Base-by-base conservation (phyloP, 441 rosid genomes). In the Arabidopsis lyrata region DNA sequence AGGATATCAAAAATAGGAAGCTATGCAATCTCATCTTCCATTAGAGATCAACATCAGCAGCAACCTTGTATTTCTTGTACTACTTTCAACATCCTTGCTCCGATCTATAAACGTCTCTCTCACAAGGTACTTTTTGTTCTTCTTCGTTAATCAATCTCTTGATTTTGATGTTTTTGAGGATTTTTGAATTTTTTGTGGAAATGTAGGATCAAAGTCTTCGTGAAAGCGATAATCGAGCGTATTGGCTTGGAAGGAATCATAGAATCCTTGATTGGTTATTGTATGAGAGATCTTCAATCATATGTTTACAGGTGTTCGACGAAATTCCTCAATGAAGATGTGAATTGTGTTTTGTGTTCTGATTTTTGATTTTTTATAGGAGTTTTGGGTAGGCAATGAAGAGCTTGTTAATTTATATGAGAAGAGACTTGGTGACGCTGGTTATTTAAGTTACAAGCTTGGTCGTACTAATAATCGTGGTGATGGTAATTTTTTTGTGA, bases 21-120 rank as follows among this genome's bases (percentile, higher is more conserved):
- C 80, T 93, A 88, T 61, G 97, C 98, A 20, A 93, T 93, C 57
- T 80, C 97, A 0, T 90, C 98, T 5, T 88, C 97, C 49, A 78
- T 93, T 57, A 85, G 78, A 62, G 93, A 86, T 61, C 86, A 86
- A 50, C 88, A 80, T 27, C 90, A 86, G 49, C 90, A 86, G 49
- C 94, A 86, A 44, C 98, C 98, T 15, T 86, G 93, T 81, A 88
- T 93, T 56, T 87, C 95, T 5, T 93, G 97, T 61, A 93, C 97
- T 61, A 93, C 98, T 66, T 93, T 93, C 81, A 93, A 93, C 72
- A 93, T 93, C 80, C 88, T 93, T 27, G 98, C 98, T 57, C 98
- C 98, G 7, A 90, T 93, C 71, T 93, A 93, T 78, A 90, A 93
- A 72, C 98, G 97, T 67, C 82, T 90, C 77, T 77, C 82, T 16